phyloP scores from a whole-genome alignment of 2,329 filamentous ascomycete genomes.

The Cordyceps farinosa region DNA sequence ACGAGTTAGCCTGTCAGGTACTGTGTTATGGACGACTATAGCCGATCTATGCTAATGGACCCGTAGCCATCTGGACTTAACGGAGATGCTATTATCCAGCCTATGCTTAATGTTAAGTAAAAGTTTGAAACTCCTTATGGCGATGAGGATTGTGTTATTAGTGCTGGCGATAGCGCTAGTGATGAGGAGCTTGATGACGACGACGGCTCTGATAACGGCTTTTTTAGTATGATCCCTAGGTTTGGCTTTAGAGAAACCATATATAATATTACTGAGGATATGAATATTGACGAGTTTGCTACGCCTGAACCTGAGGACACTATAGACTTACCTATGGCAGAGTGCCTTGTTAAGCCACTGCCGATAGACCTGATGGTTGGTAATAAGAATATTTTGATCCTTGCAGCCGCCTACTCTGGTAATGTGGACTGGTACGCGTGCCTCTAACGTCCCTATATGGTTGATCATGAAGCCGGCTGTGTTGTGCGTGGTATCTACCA shows the following conservation, averaged over 20 bases:
- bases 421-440: conserved; percentile 38
- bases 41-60: conserved; percentile 20
- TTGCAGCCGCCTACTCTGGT: conserved; percentile 35
- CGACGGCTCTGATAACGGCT: background rate
- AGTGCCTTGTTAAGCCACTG: conserved; percentile 25
- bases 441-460: conserved; percentile 28
- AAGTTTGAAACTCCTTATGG: background rate
- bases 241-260: conserved; percentile 21
- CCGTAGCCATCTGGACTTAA: conserved; percentile 27
- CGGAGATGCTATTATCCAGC: conserved; percentile 28
- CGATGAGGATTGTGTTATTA: background rate
- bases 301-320: background rate
- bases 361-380: conserved; percentile 34
- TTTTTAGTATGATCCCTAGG: background rate
- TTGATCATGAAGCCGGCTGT: conserved; percentile 27
- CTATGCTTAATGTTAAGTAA: background rate
- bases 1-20: conserved; percentile 28
- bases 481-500: conserved; percentile 36
- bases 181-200: too few relatives aligned
- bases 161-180: too few relatives aligned
- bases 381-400: conserved; percentile 37
- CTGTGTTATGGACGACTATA: conserved; percentile 36
- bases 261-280: conserved; percentile 6
- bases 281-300: conserved; percentile 6
- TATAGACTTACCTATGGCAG: background rate